Evolutionary conservation across 345 rosid genomes (phyloP), one percentile per base, ranked within the genome.

Genomic region (Euphorbia peplus): DNA sequence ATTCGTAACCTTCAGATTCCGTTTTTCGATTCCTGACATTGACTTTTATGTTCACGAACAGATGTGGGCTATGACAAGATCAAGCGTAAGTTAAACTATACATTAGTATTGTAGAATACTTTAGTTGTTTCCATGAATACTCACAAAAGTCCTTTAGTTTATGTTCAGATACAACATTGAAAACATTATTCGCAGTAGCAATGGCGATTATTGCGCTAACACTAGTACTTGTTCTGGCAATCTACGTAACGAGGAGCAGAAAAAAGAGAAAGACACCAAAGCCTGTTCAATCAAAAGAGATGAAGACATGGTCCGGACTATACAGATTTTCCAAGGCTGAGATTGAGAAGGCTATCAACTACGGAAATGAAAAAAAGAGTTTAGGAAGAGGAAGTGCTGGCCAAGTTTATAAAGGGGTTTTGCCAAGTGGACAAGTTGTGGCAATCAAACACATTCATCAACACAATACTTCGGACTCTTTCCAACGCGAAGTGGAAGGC

Each of bases 361-460:
- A 60, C 29, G n/a, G 69, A 44, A 56, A 42, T 0, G 83, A 71
- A 21, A 72, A 46, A 59, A 75, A 56, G 68, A 60, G 75, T 78
- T 65, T 88, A 0, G 87, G 90, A 5, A 58, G 77, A 64, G 93
- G 90, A 10, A 88, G 93, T 52, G 90, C 89, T 0, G 85, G 89
- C 13, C 73, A 68, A 37, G 90, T 84, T 29, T 88, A 81, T 56
- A 83, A 81, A 76, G 90, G 89, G 25, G 50, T 83, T 62, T 66
- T 88, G 70, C 90, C 89, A 12, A 82, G 93, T 26, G 89, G 86
- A 42, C 90, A 84, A 64, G 80, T 55, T 24, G 86, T 86, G 13
- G 89, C 90, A 53, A 70, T 84, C 75, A 86, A 84, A 80, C 85
- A 82, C 69, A 83, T 88, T 11, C 51, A 60, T 37, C 79, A 76